Base-by-base conservation (phyloP, 208 protist genomes). In the Leishmania braziliensis region DNA sequence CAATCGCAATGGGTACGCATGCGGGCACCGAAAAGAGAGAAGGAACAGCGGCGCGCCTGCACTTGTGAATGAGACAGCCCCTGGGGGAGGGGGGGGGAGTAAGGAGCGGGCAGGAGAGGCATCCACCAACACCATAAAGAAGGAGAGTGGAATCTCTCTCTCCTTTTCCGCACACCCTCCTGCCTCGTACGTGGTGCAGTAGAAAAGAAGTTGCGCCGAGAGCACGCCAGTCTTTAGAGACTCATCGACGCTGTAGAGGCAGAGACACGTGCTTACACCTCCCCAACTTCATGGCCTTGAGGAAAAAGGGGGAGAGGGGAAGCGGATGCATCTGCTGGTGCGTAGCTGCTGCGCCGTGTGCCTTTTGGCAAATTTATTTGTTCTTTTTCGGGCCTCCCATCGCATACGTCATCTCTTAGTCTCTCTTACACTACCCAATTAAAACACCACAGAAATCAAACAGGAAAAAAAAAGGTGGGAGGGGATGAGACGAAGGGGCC, bases 371-470 rank as follows among this genome's bases (percentile, higher is more conserved):
- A 9, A 29, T 16, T 23, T 51, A 10, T 26, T 36, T 36, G 18
- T 51, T 73, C 46, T 46, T 8, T 29, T 51, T n/a, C 9, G 5
- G 1, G 2, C 50, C 29, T 75, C 23, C 48, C 39, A 76, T 62
- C 51, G 51, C 51, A 46, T 39, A 48, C 51, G 16, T 76, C 72
- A 76, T 46, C 72, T n/a, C 72, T 76, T 76, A 76, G 51, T n/a
- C 51, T 46, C 51, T 46, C 72, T 76, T 76, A 76, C 33, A 43
- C n/a, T 62, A 46, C 50, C 51, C 72, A 54, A 5, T 76, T 46
- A 76, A 23, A 50, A 54, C n/a, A 36, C 48, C 18, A 14, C 39
- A 23, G n/a, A 16, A 36, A n/a, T 26, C 26, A 3, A 58, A 62
- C 10, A 33, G 12, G 18, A 39, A 53, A 76, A 62, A 12, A 23